A percentile compares a stretch with the other conserved stretches of the same genome.
These are phyloP conservation scores for Umbelopsis sp. DNA, from an alignment of 192 early-diverging fungal species.

Conservation along the genomic window DNA sequence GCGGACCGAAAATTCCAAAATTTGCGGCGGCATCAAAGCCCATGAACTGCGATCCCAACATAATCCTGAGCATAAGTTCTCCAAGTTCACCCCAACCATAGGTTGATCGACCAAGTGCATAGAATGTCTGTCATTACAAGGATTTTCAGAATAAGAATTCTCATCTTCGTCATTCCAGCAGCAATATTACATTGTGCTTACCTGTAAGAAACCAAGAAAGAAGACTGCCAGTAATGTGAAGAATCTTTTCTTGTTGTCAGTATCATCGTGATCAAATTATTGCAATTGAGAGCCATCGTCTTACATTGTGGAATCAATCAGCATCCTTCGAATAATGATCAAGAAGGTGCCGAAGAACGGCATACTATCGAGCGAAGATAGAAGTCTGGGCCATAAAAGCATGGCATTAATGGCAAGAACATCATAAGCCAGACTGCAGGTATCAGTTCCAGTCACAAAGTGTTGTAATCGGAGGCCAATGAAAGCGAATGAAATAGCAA, in stretches of 20 bases:
- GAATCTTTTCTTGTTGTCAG: slow-evolving; percentile 22
- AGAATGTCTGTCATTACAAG: background rate
- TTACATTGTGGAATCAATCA: slow-evolving; percentile 41
- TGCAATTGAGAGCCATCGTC: background rate
- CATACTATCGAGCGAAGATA: slow-evolving; percentile 45
- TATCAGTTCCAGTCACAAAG: background rate
- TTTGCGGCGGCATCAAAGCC: slow-evolving; percentile 44
- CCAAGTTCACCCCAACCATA: slow-evolving; percentile 39
- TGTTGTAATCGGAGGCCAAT: slow-evolving; percentile 36
- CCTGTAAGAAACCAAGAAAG: slow-evolving; percentile 46
- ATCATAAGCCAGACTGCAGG: slow-evolving; percentile 6
- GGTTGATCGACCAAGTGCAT: background rate
- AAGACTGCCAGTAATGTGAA: slow-evolving; percentile 42
- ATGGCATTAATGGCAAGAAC: slow-evolving; percentile 27
- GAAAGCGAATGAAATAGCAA: slow-evolving; percentile 42
- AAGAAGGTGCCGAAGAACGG: slow-evolving; percentile 49
- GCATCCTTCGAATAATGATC: slow-evolving; percentile 46
- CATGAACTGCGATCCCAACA: slow-evolving; percentile 43
- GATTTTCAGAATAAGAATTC: background rate
- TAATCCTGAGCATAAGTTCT: slow-evolving; percentile 43
- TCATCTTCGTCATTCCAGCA: background rate
- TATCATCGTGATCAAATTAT: background rate
- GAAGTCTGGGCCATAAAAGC: slow-evolving; percentile 46
- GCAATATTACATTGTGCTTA: background rate
- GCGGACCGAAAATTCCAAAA: slow-evolving; percentile 41